phyloP scores from a whole-genome alignment of 306 rosid species.

The Glycine soja region DNA sequence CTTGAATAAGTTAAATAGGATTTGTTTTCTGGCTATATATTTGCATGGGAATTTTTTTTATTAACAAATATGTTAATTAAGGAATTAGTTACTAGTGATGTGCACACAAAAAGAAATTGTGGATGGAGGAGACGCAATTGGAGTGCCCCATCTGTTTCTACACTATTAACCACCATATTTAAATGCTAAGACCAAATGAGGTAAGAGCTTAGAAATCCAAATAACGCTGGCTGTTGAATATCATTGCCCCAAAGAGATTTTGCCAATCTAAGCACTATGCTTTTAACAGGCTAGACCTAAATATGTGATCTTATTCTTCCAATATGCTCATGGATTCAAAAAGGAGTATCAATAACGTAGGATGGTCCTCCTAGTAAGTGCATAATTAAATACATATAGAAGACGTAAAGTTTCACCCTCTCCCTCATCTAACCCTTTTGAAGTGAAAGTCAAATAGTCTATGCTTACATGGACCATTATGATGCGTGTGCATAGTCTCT shows the following conservation, averaged over 20 bases:
- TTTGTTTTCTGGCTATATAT: background rate
- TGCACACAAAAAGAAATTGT: background rate
- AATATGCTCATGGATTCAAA: constrained; percentile 19
- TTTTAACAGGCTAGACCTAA: constrained; percentile 14
- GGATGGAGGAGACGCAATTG: background rate
- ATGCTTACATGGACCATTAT: constrained; percentile 37
- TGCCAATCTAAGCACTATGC: constrained; percentile 31
- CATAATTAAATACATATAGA: background rate
- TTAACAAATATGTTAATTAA: background rate
- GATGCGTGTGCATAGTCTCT: constrained; percentile 18
- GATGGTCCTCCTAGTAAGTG: constrained; percentile 42
- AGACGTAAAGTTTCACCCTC: constrained; percentile 40
- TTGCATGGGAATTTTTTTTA: background rate
- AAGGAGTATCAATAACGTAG: constrained; percentile 38
- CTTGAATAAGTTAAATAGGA: too few species aligned
- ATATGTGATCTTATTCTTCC: constrained; percentile 20
- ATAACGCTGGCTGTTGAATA: background rate
- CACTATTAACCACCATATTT: constrained; percentile 31
- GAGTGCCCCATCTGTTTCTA: constrained; percentile 8
- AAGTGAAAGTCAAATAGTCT: constrained; percentile 50
- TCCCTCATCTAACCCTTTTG: constrained; percentile 39
- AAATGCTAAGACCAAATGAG: constrained; percentile 33
- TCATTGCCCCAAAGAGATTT: constrained; percentile 5
- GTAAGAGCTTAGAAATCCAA: constrained; percentile 47
- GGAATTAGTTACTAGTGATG: background rate